Evolutionary conservation across 495 filamentous ascomycete genomes (phyloP), one percentile per base, ranked within the genome.

Genomic region (Cenococcum geophilum): DNA sequence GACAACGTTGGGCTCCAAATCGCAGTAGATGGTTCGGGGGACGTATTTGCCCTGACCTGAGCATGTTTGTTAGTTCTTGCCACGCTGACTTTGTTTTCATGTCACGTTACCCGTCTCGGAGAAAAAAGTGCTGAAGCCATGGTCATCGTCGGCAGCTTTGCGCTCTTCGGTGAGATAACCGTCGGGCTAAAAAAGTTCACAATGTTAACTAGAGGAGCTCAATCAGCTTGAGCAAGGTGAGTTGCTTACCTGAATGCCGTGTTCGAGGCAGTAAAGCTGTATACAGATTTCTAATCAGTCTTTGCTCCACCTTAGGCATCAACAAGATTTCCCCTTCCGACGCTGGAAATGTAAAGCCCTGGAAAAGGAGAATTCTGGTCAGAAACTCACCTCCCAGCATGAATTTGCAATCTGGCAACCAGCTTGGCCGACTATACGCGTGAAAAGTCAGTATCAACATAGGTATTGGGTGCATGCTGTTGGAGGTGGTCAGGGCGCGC

Each of bases 401-500:
- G 95, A 93, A 81, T 98, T 98, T 77, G 92, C 93, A 76, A 98
- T 98, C 78, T 98, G 93, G 84, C 95, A 97, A 87, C 93, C 93
- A 74, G 93, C 93, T 83, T 98, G 93, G 79, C 93, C 93, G 79
- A 98, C 93, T 98, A 72, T 81, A 76, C 59, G 73, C 71, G 72
- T 67, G 55, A 27, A 68, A 18, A 45, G 70, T 74, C 65, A 74
- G 70, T 62, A 71, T 63, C 21, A 21, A 34, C 20, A 22, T 14
- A 23, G 11, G 34, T 47, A 9, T 40, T 16, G 32, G 34, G 50
- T 34, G 25, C 52, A 25, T 62, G 49, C 47, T 36, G 54, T 52
- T 60, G 53, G 49, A 58, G 68, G 71, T 61, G 70, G 70, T 73
- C 70, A 72, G 65, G 60, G 66, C 62, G 72, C 62, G 70, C 60